Percentiles rank a stretch among this genome's conserved stretches.
phyloP scores from a whole-genome alignment of 139 green algal genomes.

The Yamagishiella unicocca region DNA sequence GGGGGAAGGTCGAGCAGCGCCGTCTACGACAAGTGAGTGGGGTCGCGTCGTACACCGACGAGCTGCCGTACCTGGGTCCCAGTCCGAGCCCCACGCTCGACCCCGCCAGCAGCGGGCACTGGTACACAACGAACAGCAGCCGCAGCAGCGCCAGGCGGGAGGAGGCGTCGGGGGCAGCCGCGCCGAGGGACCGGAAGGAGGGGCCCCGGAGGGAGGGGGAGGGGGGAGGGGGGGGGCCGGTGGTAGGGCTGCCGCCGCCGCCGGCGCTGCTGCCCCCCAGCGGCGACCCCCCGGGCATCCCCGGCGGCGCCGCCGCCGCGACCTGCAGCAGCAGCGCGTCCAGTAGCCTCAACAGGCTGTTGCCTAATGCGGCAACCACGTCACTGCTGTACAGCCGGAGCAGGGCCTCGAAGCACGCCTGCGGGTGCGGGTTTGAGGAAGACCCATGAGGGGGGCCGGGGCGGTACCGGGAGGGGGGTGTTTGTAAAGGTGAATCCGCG shows the following conservation, averaged over 20 bases:
- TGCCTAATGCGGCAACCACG: constrained; percentile 61
- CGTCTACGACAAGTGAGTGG: no score
- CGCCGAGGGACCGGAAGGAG: neutral
- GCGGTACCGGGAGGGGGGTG: neutral
- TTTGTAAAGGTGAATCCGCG: no score
- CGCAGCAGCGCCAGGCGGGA: neutral
- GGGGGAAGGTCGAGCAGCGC: no score
- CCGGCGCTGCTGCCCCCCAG: neutral
- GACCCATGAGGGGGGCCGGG: neutral
- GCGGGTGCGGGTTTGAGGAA: neutral
- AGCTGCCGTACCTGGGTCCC: constrained; percentile 45
- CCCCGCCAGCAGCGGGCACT: constrained; percentile 61
- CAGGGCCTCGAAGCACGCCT: constrained; percentile 47
- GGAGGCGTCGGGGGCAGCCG: neutral
- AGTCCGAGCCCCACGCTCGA: neutral
- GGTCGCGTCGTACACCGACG: neutral
- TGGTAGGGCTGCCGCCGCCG: neutral
- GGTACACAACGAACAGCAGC: constrained; percentile 63
- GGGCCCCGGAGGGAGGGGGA: no score
- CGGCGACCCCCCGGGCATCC: neutral
- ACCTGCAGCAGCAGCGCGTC: constrained; percentile 16
- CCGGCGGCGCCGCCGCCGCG: neutral
- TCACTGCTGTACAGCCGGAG: constrained; percentile 67
- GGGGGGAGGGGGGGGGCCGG: no score
- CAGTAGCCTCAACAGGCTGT: constrained; percentile 55